Percentiles rank a stretch among this genome's conserved stretches.
phyloP scores from a whole-genome alignment of 2,329 filamentous ascomycete species.

The Ophiostoma quercus region DNA sequence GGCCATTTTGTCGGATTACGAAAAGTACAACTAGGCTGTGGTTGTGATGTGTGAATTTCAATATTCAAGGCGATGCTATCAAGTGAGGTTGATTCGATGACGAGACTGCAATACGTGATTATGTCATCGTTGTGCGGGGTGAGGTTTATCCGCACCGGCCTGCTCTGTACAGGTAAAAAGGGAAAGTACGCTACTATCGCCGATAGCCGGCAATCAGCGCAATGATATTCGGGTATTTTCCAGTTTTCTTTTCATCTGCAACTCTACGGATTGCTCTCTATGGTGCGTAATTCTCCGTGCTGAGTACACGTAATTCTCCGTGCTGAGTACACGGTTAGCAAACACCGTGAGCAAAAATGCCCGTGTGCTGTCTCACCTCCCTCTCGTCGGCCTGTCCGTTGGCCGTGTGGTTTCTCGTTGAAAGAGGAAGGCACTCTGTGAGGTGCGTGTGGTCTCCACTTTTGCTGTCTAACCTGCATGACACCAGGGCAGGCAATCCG shows the following conservation, averaged over 20 bases:
- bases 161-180: background rate
- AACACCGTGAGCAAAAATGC: too few relatives aligned
- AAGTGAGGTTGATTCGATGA: background rate
- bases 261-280: too few relatives aligned
- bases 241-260: background rate
- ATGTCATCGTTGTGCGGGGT: background rate
- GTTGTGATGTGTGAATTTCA: background rate
- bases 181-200: background rate
- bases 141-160: background rate
- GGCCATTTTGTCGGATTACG: conserved; percentile 33
- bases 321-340: too few relatives aligned
- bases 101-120: background rate
- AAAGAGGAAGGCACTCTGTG: conserved; percentile 15
- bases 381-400: background rate
- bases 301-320: too few relatives aligned
- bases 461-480: background rate
- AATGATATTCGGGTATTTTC: background rate
- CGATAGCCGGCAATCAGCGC: background rate
- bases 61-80: background rate
- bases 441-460: background rate
- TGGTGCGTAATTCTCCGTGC: too few relatives aligned
- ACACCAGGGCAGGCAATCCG: background rate
- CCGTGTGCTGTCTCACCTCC: background rate
- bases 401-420: background rate
- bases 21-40: background rate